phyloP scores from a whole-genome alignment of 345 rosid species.

The Toxicodendron radicans region DNA sequence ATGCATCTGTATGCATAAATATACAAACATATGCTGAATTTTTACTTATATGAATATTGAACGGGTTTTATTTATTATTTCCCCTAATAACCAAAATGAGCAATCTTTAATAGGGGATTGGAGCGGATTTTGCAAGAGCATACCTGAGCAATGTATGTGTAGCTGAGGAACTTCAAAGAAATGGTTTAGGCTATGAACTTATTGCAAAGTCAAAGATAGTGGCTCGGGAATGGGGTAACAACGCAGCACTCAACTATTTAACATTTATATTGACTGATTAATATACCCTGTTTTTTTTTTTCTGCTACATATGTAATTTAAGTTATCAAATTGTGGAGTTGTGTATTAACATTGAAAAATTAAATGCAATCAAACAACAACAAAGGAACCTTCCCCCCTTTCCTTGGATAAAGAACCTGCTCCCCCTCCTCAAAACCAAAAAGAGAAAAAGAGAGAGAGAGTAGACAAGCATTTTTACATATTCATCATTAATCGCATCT shows the following conservation, averaged over 20 bases:
- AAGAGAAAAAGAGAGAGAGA: no score
- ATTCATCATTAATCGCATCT: no score
- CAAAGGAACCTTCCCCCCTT: no score
- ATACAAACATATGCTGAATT: neutral
- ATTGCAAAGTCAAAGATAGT: slow-evolving; percentile 57
- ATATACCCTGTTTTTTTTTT: slow-evolving; percentile 11
- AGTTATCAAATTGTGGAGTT: neutral
- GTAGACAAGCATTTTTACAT: no score
- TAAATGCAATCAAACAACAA: neutral
- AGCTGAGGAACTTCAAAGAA: slow-evolving; percentile 78
- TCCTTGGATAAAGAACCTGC: no score
- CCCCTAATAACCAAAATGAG: neutral
- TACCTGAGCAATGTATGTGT: slow-evolving; percentile 88
- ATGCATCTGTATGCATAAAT: neutral
- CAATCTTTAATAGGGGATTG: slow-evolving; percentile 46
- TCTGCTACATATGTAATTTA: neutral
- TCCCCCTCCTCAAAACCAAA: no score
- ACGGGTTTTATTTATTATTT: neutral
- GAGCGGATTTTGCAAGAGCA: slow-evolving; percentile 71
- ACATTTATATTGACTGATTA: neutral
- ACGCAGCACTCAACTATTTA: neutral
- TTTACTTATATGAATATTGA: neutral
- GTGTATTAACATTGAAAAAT: neutral
- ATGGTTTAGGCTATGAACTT: slow-evolving; percentile 66
- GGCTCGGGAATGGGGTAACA: slow-evolving; percentile 80